Evolutionary conservation across 306 rosid species (phyloP).

Genomic region (Quercus glauca): DNA sequence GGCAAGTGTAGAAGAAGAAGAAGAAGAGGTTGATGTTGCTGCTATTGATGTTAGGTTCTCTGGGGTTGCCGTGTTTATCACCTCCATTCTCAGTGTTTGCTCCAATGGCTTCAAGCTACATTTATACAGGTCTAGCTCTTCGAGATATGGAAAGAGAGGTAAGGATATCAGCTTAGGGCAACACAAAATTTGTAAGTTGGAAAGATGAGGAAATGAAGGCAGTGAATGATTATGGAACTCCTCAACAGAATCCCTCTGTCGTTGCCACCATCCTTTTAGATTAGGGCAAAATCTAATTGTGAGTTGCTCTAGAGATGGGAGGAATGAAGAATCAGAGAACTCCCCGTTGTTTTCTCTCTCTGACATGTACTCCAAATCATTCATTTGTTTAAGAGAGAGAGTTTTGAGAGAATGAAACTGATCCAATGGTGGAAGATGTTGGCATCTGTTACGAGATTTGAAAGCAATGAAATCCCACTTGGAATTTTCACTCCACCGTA

Average conservation of each 20-base stretch:
- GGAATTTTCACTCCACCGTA: background rate
- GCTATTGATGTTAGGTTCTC: no score
- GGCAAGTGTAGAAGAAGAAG: no score
- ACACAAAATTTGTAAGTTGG: background rate
- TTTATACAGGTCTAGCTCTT: no score
- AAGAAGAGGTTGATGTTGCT: background rate
- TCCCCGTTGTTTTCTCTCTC: background rate
- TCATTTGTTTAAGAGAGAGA: accelerated
- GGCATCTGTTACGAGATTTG: background rate
- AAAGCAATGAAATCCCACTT: constrained; percentile 9
- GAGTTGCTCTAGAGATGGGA: constrained; percentile 15
- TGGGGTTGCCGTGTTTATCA: background rate
- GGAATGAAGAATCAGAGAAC: background rate
- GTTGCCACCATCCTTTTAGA: constrained; percentile 28
- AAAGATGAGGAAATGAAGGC: background rate
- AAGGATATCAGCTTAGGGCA: background rate
- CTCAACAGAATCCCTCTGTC: background rate
- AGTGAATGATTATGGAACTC: background rate
- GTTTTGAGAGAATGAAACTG: constrained; percentile 13
- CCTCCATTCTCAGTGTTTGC: background rate
- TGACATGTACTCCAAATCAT: constrained; percentile 7
- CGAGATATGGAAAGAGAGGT: background rate
- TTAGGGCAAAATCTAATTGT: accelerated
- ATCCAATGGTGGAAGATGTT: constrained; percentile 5
- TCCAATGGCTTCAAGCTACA: background rate